Percentiles rank a stretch among this genome's conserved stretches.
Conservation (phyloP, 1,139 yeast species). For the Yarrowia galli region DNA sequence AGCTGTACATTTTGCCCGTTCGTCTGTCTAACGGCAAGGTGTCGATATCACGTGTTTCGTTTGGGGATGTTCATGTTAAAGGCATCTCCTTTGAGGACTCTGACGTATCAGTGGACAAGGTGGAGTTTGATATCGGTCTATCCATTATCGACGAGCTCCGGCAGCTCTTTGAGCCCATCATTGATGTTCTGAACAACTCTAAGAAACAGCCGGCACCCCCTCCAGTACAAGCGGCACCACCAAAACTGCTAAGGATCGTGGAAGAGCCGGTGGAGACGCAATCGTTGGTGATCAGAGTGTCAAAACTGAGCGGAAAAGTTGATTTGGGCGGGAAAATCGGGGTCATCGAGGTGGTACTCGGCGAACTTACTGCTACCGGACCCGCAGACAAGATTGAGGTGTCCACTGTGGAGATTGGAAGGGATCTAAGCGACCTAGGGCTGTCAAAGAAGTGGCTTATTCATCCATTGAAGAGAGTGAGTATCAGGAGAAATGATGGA, state of each 20-base stretch:
- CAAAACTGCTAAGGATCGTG: slow-evolving; percentile 7
- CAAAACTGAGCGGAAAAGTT: neutral
- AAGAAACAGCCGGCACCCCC: neutral
- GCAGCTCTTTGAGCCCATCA: slow-evolving; percentile 1
- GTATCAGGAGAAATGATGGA: neutral
- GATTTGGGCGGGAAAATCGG: slow-evolving; percentile 6
- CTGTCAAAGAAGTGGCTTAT: slow-evolving; percentile 6
- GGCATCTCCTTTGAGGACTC: slow-evolving; percentile 1
- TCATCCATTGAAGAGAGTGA: slow-evolving; percentile 27
- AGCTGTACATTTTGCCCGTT: slow-evolving; percentile 12
- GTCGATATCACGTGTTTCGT: slow-evolving; percentile 15
- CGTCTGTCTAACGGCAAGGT: neutral
- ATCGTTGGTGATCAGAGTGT: neutral
- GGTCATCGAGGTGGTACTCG: slow-evolving; percentile 5
- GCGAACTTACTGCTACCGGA: slow-evolving; percentile 5
- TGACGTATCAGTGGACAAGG: neutral
- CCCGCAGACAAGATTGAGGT: slow-evolving; percentile 10
- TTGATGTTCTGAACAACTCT: neutral
- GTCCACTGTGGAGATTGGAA: slow-evolving; percentile 18
- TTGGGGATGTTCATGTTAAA: neutral
- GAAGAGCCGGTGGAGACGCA: slow-evolving; percentile 6
- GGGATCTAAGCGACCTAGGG: slow-evolving; percentile 15
- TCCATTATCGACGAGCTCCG: neutral
- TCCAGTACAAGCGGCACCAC: neutral
- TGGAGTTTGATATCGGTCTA: slow-evolving; percentile 2